Evolutionary conservation across 345 rosid species (phyloP).

Genomic region (Schrenkiella parvula): DNA sequence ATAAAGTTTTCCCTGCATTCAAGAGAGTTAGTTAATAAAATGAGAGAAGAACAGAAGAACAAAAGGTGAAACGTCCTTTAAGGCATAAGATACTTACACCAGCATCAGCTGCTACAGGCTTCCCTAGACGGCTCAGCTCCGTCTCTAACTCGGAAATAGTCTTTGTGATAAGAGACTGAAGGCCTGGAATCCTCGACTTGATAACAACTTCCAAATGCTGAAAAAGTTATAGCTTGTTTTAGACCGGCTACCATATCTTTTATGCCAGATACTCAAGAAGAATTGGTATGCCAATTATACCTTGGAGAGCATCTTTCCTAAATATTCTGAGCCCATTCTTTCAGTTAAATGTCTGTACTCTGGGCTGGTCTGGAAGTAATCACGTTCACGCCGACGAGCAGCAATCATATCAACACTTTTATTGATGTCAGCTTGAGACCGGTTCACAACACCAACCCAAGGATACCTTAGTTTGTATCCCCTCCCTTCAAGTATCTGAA

Average conservation of each 20-base stretch:
- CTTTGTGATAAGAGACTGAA: conserved; percentile 83
- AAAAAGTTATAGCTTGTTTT: conserved; percentile 32
- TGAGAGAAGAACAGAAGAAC: conserved; percentile 4
- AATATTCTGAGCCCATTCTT: conserved; percentile 91
- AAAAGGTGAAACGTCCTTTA: not conserved
- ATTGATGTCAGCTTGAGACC: conserved; percentile 97
- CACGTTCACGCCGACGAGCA: conserved; percentile 90
- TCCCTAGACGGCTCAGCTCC: conserved; percentile 87
- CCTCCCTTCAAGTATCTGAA: conserved; percentile 87
- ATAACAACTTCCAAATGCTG: conserved; percentile 98
- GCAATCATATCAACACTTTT: conserved; percentile 98
- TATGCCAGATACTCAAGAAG: not conserved
- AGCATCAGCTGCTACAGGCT: conserved; percentile 87
- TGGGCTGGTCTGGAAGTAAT: conserved; percentile 55
- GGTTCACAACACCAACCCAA: conserved; percentile 98
- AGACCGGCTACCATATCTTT: not conserved
- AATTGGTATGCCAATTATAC: conserved; percentile 30
- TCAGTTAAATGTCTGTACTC: conserved; percentile 74
- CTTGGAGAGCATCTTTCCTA: conserved; percentile 95
- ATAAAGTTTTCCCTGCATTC: conserved; percentile 79
- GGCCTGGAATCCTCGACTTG: conserved; percentile 89
- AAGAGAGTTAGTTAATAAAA: conserved; percentile 3
- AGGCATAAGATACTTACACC: conserved; percentile 52
- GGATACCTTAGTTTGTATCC: conserved; percentile 82
- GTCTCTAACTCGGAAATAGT: conserved; percentile 78